phyloP scores from a whole-genome alignment of 306 rosid genomes.

The Vachellia pachyceras region DNA sequence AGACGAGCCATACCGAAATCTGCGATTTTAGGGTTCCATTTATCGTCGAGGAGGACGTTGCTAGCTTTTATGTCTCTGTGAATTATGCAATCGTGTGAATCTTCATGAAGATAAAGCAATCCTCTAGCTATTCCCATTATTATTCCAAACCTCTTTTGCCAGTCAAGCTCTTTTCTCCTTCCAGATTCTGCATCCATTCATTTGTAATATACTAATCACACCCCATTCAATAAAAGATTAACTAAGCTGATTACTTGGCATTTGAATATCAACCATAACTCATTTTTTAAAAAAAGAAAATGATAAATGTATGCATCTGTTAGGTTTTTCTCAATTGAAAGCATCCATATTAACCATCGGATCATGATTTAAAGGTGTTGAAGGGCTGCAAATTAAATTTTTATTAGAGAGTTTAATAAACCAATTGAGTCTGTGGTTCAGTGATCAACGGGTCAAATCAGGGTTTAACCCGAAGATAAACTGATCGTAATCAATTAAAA shows the following conservation, averaged over 20 bases:
- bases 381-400: too few relatives aligned
- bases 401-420: too few relatives aligned
- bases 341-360: too few relatives aligned
- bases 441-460: too few relatives aligned
- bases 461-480: too few relatives aligned
- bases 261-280: not conserved
- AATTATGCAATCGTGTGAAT: slow-evolving; percentile 60
- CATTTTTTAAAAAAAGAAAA: too few relatives aligned
- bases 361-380: too few relatives aligned
- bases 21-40: slow-evolving; percentile 76
- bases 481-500: too few relatives aligned
- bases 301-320: not conserved
- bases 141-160: slow-evolving; percentile 63
- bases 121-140: slow-evolving; percentile 68
- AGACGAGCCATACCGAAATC: slow-evolving; percentile 85
- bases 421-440: too few relatives aligned
- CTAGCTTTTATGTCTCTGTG: slow-evolving; percentile 80
- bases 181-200: slow-evolving; percentile 42
- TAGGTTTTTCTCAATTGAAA: too few relatives aligned
- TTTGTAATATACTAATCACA: not conserved
- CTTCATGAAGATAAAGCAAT: slow-evolving; percentile 75
- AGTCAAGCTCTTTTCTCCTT: slow-evolving; percentile 55
- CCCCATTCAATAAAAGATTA: not conserved
- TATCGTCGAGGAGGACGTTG: slow-evolving; percentile 65
- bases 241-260: too few relatives aligned